Percentiles rank a stretch among this genome's conserved stretches.
These are phyloP conservation scores for Candida dubliniensis DNA, from an alignment of 1,139 yeast species.

Conservation along the genomic window DNA sequence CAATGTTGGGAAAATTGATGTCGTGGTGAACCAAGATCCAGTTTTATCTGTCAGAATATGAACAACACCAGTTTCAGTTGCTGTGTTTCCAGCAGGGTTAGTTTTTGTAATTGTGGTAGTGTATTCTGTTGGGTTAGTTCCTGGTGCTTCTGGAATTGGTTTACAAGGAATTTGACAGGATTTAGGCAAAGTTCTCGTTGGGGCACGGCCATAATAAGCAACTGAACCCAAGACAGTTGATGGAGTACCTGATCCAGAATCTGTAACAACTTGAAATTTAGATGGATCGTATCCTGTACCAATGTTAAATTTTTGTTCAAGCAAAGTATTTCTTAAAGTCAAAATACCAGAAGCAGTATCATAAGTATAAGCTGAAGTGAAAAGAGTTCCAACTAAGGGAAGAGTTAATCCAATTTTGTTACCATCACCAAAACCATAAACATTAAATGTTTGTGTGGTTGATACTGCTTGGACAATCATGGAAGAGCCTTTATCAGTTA, in stretches of 20 bases:
- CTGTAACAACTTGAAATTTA: slow-evolving; percentile 12
- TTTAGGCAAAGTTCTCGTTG: slow-evolving; percentile 4
- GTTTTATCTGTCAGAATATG: background rate
- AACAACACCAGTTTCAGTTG: background rate
- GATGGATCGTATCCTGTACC: slow-evolving; percentile 21
- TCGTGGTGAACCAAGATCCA: background rate
- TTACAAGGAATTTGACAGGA: background rate
- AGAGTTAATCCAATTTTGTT: slow-evolving; percentile 23
- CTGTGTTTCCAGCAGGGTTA: background rate
- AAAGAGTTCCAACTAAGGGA: slow-evolving; percentile 12
- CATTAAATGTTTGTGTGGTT: slow-evolving; percentile 21
- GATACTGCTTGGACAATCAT: slow-evolving; percentile 20
- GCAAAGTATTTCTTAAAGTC: slow-evolving; percentile 13
- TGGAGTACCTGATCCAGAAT: slow-evolving; percentile 15
- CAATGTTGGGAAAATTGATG: background rate
- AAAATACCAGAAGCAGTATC: slow-evolving; percentile 21
- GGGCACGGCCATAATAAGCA: slow-evolving; percentile 20
- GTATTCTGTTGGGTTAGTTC: background rate
- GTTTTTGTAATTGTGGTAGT: background rate
- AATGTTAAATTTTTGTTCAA: slow-evolving; percentile 19
- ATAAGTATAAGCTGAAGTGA: slow-evolving; percentile 11
- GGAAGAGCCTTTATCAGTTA: slow-evolving; percentile 19
- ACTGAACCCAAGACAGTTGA: slow-evolving; percentile 10
- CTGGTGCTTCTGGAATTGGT: background rate
- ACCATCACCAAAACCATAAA: slow-evolving; percentile 32